A percentile compares a stretch with the other conserved stretches of the same genome.
Conservation (phyloP, 2,329 filamentous ascomycete genomes). For the Cercospora sesami region DNA sequence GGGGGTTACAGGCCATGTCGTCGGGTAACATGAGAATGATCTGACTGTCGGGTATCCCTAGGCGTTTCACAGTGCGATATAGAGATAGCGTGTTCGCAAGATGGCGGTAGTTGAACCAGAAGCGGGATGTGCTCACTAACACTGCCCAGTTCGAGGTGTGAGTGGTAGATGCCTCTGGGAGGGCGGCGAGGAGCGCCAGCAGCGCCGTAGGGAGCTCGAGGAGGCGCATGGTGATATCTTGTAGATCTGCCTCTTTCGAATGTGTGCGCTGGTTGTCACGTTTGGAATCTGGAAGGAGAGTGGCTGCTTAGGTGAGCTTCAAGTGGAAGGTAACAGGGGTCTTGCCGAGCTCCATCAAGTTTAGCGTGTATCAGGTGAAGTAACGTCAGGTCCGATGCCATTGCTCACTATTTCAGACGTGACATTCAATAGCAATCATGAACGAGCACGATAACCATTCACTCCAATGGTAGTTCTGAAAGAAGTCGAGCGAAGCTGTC, state of each 20-base stretch:
- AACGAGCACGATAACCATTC: not conserved
- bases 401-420: not conserved
- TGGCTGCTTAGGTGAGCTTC: constrained; percentile 6
- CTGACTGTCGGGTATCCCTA: constrained; percentile 96
- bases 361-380: constrained; percentile 1
- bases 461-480: not conserved
- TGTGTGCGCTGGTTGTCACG: not conserved
- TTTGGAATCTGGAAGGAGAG: not conserved
- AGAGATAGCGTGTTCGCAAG: constrained; percentile 96
- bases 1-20: constrained; percentile 99
- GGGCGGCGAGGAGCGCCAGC: constrained; percentile 29
- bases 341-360: constrained; percentile 8
- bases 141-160: constrained; percentile 99
- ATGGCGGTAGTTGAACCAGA: constrained; percentile 99
- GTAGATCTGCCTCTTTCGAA: not conserved
- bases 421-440: not conserved
- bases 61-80: constrained; percentile 95
- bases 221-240: constrained; percentile 29
- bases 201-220: constrained; percentile 32
- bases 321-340: constrained; percentile 3
- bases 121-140: constrained; percentile 95
- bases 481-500: not conserved
- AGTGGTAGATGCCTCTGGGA: constrained; percentile 57
- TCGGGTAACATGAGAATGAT: constrained; percentile 99
- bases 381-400: not conserved